Base-by-base conservation (phyloP, 164 flowering plant species). In the Magnolia changhungtana region DNA sequence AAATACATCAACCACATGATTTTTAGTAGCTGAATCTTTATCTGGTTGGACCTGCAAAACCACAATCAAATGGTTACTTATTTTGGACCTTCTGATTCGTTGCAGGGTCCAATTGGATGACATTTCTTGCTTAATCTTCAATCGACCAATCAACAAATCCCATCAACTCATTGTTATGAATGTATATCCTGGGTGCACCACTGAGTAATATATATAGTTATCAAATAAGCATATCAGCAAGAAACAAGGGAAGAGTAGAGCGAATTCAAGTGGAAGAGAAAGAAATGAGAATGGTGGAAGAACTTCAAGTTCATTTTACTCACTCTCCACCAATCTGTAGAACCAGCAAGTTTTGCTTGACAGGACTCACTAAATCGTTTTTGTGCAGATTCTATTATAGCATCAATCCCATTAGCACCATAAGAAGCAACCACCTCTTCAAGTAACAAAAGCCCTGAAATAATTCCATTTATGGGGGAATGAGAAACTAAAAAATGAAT, bases 301-400 rank as follows among this genome's bases (percentile, higher is more conserved):
- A 14, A 66, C 10, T 8, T 64, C 8, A 64, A 18, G 67, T 19
- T 19, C 21, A 31, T 24, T 29, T 29, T 72, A 82, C 92, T 85
- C 87, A 96, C 98, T 78, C 91, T 91, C 99, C 99, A 96, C 99
- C 98, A 94, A 72, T 72, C 80, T 71, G 85, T 37, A 76, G 91
- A 88, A 75, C 98, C 96, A 75, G 88, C 52, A 80, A 81, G 86
- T 78, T 90, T 94, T 80, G 82, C 87, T 79, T 85, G 87, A 76
- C 86, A 92, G 80, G 97, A 96, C 80, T 96, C 97, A 63, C 27
- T 72, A 69, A 88, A 89, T 74, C 91, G 84, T 64, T 74, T 83
- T 72, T 79, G 83, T 51, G 84, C 89, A 82, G 95, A 90, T 78
- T 89, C 91, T 27, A 92, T n/a, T 50, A 94, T 77, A 23, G 92